These are phyloP conservation scores for Starmerella powellii DNA, from an alignment of 805 yeast genomes.

Conservation along the genomic window DNA sequence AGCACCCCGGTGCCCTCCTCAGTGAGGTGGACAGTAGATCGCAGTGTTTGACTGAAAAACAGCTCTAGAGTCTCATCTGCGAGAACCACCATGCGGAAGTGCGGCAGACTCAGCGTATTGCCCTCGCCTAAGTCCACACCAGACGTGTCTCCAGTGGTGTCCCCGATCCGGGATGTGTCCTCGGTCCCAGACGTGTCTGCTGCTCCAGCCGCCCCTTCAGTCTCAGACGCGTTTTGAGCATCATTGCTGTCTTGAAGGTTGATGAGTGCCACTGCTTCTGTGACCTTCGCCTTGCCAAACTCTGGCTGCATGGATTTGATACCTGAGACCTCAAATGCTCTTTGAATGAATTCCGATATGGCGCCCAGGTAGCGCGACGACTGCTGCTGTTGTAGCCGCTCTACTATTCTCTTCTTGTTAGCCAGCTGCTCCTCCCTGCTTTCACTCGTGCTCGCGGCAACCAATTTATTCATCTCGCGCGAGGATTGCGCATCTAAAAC, in stretches of 20 bases:
- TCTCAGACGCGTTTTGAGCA: not conserved
- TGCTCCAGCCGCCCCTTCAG: not conserved
- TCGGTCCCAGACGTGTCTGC: too few species aligned
- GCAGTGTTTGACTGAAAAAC: slow-evolving; percentile 59
- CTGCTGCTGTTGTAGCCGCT: slow-evolving; percentile 36
- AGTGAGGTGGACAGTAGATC: slow-evolving; percentile 51
- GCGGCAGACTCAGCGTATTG: slow-evolving; percentile 32
- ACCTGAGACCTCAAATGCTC: slow-evolving; percentile 54
- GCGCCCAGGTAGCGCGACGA: slow-evolving; percentile 59
- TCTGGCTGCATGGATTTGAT: slow-evolving; percentile 13
- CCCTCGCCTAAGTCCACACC: too few species aligned
- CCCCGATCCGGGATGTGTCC: too few species aligned
- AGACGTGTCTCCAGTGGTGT: too few species aligned
- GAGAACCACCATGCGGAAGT: slow-evolving; percentile 84
- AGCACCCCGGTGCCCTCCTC: slow-evolving; percentile 35
- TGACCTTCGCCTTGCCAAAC: slow-evolving; percentile 26
- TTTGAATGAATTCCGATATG: slow-evolving; percentile 71
- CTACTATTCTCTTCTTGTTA: slow-evolving; percentile 33
- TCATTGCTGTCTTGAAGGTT: slow-evolving; percentile 29
- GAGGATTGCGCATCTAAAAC: slow-evolving; percentile 52
- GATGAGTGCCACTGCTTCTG: slow-evolving; percentile 12
- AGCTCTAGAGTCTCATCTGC: slow-evolving; percentile 91
- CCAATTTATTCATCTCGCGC: slow-evolving; percentile 29
- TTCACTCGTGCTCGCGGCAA: not conserved
- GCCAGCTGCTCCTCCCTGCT: slow-evolving; percentile 28